Evolutionary conservation across 306 rosid species (phyloP), one percentile per base, ranked within the genome.

Genomic region (Quercus robur): DNA sequence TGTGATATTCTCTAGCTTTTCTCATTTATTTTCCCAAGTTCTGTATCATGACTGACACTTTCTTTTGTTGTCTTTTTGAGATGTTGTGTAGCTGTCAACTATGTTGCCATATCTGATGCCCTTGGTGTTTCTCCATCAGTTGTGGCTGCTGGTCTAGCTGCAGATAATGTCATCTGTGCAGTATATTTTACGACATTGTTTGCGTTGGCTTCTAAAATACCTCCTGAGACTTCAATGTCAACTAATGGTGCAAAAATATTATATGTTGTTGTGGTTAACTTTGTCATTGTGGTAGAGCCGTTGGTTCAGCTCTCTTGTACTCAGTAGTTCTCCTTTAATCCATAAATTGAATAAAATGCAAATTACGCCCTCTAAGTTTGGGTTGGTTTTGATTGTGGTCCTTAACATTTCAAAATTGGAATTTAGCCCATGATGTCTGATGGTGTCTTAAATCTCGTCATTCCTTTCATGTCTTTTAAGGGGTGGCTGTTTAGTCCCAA

Each of bases 161-260:
- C 97, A 30, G 97, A 93, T 78, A 93, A 93, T 81, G 96, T 93
- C 71, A 89, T 93, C 38, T 89, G 94, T 85, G 93, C 96, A 25
- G 78, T 89, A 63, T 93, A 93, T 77, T 93, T 91, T 83, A 75
- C 91, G 18, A 85, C 90, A 55, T 82, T 93, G 87, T 91, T 93
- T 70, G 89, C 86, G 6, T 70, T 93, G 46, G 91, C 88, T 61
- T 89, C 97, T 76, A 87, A 74, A 84, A 89, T 91, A 25, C 97
- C 96, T 82, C 82, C 91, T 12, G 97, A 91, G 80, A 73, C 85
- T 75, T 74, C 87, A 55, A 30, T 33, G 56, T 81, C 89, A 70
- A 80, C 26, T 20, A 63, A 81, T 56, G 93, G 94, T 91, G 58
- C 19, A 80, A 41, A 26, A 57, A 35, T 23, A 10, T 13, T 67